These are phyloP conservation scores for Penicillium sp. DNA, from an alignment of 2,329 filamentous ascomycete species.

Conservation along the genomic window DNA sequence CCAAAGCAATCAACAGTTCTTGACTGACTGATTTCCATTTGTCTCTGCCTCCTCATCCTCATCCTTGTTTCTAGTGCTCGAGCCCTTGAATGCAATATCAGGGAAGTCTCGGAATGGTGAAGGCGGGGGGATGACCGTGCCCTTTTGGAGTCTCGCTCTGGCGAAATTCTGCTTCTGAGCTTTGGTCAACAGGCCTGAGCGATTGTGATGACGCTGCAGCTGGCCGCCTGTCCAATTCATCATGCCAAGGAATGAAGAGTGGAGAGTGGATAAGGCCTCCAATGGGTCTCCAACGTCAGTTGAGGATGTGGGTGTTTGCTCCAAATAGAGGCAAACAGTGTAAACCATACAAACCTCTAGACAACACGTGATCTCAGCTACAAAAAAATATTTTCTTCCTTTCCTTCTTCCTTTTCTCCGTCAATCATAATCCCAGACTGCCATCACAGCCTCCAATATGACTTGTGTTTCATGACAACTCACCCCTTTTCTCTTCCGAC, in stretches of 20 bases:
- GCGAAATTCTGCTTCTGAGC: conserved; percentile 36
- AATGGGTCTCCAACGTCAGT: background rate
- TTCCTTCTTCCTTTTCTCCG: conserved; percentile 7
- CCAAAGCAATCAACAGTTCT: conserved; percentile 3
- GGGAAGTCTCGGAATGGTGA: conserved; percentile 12
- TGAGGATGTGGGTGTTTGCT: background rate
- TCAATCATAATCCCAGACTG: conserved; percentile 3
- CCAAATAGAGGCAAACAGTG: background rate
- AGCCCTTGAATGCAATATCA: conserved; percentile 2
- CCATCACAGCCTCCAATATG: background rate
- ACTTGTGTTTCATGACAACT: conserved; percentile 8
- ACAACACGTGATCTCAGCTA: conserved; percentile 10
- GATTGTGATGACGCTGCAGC: conserved; percentile 41
- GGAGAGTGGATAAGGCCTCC: background rate
- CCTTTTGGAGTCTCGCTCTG: conserved; percentile 26
- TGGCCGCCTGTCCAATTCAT: conserved; percentile 50
- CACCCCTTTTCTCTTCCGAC: conserved; percentile 1
- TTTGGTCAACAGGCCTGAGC: conserved; percentile 24
- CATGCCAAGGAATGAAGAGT: conserved; percentile 1
- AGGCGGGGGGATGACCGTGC: conserved; percentile 14
- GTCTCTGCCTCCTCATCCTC: background rate
- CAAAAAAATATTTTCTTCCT: conserved; percentile 8
- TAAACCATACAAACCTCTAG: conserved; percentile 6
- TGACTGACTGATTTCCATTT: conserved; percentile 1
- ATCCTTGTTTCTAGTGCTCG: background rate